phyloP scores from a whole-genome alignment of 2,329 filamentous ascomycete genomes.

The Colletotrichum aenigma region DNA sequence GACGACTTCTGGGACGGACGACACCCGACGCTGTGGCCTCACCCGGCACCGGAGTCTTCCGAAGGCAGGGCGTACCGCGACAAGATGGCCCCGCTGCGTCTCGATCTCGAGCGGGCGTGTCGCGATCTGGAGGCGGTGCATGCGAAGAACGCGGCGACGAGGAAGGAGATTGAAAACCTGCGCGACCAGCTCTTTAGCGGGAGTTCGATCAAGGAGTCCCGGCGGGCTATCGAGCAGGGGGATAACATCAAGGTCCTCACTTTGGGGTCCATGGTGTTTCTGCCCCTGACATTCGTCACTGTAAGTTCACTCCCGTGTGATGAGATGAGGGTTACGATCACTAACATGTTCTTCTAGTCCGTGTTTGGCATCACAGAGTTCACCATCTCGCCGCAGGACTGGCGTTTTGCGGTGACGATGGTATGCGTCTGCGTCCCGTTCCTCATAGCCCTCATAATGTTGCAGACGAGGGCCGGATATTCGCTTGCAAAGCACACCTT shows the following conservation, averaged over 20 bases:
- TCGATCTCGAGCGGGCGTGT: conserved; percentile 57
- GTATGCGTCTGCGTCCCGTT: conserved; percentile 64
- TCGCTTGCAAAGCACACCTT: conserved; percentile 7
- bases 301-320: conserved; percentile 31
- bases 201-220: conserved; percentile 65
- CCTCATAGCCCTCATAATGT: conserved; percentile 48
- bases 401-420: conserved; percentile 61
- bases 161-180: conserved; percentile 60
- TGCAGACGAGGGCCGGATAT: conserved; percentile 44
- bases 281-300: conserved; percentile 66
- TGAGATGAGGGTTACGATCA: neutral
- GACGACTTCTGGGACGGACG: conserved; percentile 62
- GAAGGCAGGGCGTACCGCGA: conserved; percentile 53
- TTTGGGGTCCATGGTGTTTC: conserved; percentile 64
- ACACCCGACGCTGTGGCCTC: conserved; percentile 60
- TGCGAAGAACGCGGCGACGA: conserved; percentile 55
- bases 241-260: conserved; percentile 66
- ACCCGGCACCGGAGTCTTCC: conserved; percentile 47
- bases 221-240: conserved; percentile 67
- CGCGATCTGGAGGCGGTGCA: conserved; percentile 50
- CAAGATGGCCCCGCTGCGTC: conserved; percentile 48
- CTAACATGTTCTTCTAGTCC: conserved; percentile 33
- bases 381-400: conserved; percentile 43
- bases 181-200: conserved; percentile 68
- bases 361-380: conserved; percentile 60